phyloP scores from a whole-genome alignment of 2,329 filamentous ascomycete species.

The Phaeosphaeriaceae sp. region DNA sequence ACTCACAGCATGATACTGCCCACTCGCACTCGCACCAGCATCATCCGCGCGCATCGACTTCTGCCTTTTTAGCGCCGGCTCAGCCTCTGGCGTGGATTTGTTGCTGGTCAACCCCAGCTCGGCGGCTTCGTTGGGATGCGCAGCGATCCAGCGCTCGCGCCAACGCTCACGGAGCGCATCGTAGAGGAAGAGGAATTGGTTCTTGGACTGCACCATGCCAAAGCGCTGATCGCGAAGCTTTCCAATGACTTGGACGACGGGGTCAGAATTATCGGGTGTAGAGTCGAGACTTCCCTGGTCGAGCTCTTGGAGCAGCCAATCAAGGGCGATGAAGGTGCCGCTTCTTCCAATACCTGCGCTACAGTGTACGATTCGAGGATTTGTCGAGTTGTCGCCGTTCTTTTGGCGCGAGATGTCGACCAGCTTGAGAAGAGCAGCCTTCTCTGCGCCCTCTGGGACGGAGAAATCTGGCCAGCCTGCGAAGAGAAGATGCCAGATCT shows the following conservation, averaged over 20 bases:
- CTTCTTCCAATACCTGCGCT: conserved; percentile 93
- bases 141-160: conserved; percentile 60
- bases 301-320: conserved; percentile 85
- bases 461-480: conserved; percentile 90
- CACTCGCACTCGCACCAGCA: background rate
- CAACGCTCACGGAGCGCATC: conserved; percentile 80
- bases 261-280: conserved; percentile 64
- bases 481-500: conserved; percentile 86
- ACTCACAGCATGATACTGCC: conserved; percentile 6
- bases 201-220: conserved; percentile 92
- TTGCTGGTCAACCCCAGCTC: conserved; percentile 26
- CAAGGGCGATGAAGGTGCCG: conserved; percentile 95
- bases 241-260: conserved; percentile 81
- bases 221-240: conserved; percentile 83
- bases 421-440: conserved; percentile 72
- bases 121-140: conserved; percentile 38
- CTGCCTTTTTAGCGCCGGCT: conserved; percentile 37
- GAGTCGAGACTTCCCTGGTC: conserved; percentile 72
- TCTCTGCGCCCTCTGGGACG: conserved; percentile 74
- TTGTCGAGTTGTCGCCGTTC: conserved; percentile 57
- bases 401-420: conserved; percentile 72
- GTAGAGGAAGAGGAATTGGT: conserved; percentile 89
- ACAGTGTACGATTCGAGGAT: conserved; percentile 75
- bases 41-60: conserved; percentile 29
- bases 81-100: conserved; percentile 13